Evolutionary conservation across 768 basidiomycete species (phyloP), one percentile per base, ranked within the genome.

Genomic region (Crepidotus variabilis): DNA sequence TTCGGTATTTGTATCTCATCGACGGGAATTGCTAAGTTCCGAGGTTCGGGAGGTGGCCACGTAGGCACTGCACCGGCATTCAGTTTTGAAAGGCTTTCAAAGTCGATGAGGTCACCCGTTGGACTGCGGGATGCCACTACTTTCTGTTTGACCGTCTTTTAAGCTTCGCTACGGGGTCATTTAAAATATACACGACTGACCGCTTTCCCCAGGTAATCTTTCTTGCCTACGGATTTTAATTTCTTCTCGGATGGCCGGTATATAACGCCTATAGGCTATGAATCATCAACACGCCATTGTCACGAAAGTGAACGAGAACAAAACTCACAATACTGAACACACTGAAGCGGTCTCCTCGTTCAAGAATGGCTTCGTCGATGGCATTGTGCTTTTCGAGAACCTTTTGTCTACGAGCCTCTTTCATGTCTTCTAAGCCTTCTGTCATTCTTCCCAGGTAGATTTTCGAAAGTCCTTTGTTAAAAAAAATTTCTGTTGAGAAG

Each of bases 121-220:
- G 28, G 28, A 28, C 28, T 28, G 28, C 28, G 28, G 8, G 4
- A 28, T 28, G 28, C 28, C 28, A 28, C 28, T 8, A 28, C 4
- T 28, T 28, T 28, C 28, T 28, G 3, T 3, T 4, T 28, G 28
- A 8, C 28, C 28, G 8, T 28, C 28, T 8, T 28, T 28, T 28
- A 8, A 28, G 28, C 28, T 28, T 28, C 8, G 28, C 3, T 4
- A 8, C 3, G 4, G 8, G 28, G 4, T 8, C 4, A 28, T 8
- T 28, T 4, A 28, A 8, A 28, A 8, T 8, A 28, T 28, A 4
- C 4, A 8, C 8, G 3, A 28, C 84, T 47, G 63, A 88, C 89
- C 20, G 95, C 93, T 70, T 92, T 92, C 48, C 95, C 95, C 73
- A 97, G 80, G 70, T 95, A 98, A 69, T 97, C 90, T 63, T 90